Percentiles rank a stretch among this genome's conserved stretches.
Evolutionary conservation across 2,329 filamentous ascomycete genomes (phyloP).

Genomic region (Aspergillus tubingensis): DNA sequence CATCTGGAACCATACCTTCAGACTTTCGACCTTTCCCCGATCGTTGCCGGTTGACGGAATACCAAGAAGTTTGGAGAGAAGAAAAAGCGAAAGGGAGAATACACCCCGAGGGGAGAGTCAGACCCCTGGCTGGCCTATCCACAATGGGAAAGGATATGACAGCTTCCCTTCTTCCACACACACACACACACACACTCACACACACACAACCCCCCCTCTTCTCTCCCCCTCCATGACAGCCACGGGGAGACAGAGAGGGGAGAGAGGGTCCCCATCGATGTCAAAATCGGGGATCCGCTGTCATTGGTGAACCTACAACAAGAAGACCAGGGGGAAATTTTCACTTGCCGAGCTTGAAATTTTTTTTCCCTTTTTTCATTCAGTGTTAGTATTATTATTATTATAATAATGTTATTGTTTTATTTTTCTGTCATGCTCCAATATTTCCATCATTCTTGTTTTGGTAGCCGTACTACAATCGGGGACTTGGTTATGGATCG

Average conservation of each 20-base stretch:
- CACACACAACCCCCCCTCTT: too few species aligned
- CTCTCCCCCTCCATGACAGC: background rate
- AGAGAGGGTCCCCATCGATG: background rate
- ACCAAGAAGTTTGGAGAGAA: too few species aligned
- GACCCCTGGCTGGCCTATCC: conserved; percentile 3
- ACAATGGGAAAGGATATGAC: conserved; percentile 9
- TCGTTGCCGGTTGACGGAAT: background rate
- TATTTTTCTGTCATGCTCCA: too few species aligned
- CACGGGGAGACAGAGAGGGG: background rate
- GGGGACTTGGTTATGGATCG: background rate
- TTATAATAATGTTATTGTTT: too few species aligned
- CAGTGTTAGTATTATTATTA: background rate
- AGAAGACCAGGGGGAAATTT: background rate
- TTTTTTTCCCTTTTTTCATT: background rate
- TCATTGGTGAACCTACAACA: background rate
- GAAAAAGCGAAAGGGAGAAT: background rate
- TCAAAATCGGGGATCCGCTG: background rate
- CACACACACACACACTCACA: too few species aligned
- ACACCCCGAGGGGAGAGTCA: background rate
- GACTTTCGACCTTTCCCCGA: too few species aligned
- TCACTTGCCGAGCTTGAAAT: background rate
- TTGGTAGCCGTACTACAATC: background rate
- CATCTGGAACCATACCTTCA: background rate
- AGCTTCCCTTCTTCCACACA: background rate
- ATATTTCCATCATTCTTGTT: too few species aligned